Conservation (phyloP, 192 early-diverging fungal genomes). For the Mortierella antarctica region DNA sequence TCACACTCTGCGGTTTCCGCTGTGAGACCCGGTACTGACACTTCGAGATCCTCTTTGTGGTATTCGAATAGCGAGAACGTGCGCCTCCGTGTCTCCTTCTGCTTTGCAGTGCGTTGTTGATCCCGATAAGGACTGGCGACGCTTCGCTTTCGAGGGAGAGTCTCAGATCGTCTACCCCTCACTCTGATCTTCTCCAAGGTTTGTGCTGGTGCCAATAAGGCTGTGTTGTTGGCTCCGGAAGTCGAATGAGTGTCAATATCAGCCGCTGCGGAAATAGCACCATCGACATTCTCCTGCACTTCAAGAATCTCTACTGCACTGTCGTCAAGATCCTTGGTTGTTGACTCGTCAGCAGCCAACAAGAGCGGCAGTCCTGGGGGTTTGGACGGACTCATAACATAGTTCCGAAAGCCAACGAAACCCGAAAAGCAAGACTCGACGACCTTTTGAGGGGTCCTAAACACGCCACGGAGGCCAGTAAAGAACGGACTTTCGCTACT, state of each 20-base stretch:
- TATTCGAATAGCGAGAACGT: constrained; percentile 23
- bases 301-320: constrained; percentile 12
- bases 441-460: constrained; percentile 34
- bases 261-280: constrained; percentile 1
- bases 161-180: constrained; percentile 11
- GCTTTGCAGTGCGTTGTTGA: not conserved
- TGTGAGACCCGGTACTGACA: not conserved
- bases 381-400: constrained; percentile 15
- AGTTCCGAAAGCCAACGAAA: constrained; percentile 22
- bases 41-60: not conserved
- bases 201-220: not conserved
- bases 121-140: constrained; percentile 16
- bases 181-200: constrained; percentile 10
- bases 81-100: constrained; percentile 1
- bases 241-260: not conserved
- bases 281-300: not conserved
- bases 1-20: not conserved
- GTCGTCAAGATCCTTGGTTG: not conserved
- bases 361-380: not conserved
- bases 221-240: constrained; percentile 6
- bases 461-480: constrained; percentile 24
- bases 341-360: not conserved
- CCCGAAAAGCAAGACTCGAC: constrained; percentile 29
- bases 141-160: constrained; percentile 19
- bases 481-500: constrained; percentile 25